Conservation (phyloP, 1,284 basidiomycete genomes). For the Boletellus deceptivus region DNA sequence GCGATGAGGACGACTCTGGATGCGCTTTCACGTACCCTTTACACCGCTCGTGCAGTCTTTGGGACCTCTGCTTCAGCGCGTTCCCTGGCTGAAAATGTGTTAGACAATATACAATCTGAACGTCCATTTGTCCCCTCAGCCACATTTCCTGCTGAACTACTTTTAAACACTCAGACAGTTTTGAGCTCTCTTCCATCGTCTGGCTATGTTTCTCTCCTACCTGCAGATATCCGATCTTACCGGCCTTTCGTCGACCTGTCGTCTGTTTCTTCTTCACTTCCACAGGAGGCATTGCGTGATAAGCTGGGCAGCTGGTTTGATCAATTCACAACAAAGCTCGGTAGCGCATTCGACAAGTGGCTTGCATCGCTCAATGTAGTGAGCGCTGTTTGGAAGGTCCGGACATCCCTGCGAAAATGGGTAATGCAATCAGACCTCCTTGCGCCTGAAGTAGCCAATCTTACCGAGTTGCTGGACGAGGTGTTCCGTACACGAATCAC, state of each 20-base stretch:
- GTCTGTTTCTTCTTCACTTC: conserved; percentile 51
- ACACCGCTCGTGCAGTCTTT: conserved; percentile 54
- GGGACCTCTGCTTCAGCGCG: conserved; percentile 28
- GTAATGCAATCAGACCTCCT: conserved; percentile 43
- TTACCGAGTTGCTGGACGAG: conserved; percentile 49
- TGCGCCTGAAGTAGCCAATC: conserved; percentile 39
- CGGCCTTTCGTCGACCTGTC: conserved; percentile 70
- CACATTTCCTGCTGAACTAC: conserved; percentile 52
- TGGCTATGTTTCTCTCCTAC: conserved; percentile 65
- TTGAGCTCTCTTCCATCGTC: conserved; percentile 69
- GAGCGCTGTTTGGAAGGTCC: conserved; percentile 66
- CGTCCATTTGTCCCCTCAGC: conserved; percentile 19
- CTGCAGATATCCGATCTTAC: conserved; percentile 60
- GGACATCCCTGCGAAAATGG: conserved; percentile 49
- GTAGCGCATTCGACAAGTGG: conserved; percentile 51
- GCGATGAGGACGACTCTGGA: conserved; percentile 51
- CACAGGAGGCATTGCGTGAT: conserved; percentile 41
- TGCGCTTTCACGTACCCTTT: conserved; percentile 55
- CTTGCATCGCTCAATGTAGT: conserved; percentile 53
- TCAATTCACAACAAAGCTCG: conserved; percentile 47
- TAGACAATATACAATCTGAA: conserved; percentile 61
- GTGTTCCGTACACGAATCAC: conserved; percentile 50
- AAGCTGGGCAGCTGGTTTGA: conserved; percentile 62
- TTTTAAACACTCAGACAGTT: conserved; percentile 59
- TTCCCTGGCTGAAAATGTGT: conserved; percentile 55